Evolutionary conservation across 2,329 filamentous ascomycete species (phyloP).

Genomic region (Colletotrichum sp.): DNA sequence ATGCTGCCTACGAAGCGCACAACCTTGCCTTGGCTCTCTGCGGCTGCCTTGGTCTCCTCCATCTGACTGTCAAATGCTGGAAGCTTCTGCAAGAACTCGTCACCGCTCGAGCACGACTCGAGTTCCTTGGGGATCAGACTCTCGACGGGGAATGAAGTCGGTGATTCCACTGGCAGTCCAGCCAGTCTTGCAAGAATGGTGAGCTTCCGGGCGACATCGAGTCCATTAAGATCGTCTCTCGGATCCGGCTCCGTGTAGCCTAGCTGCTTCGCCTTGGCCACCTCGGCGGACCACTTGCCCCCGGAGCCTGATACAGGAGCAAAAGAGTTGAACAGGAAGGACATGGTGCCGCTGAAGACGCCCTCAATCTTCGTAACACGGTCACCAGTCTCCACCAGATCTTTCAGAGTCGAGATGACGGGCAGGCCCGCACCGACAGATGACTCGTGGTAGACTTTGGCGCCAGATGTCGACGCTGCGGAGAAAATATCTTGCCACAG

Average conservation of each 20-base stretch:
- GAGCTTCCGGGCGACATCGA: constrained; percentile 93
- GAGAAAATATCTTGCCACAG: constrained; percentile 90
- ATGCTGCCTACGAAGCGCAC: constrained; percentile 94
- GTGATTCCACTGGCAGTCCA: constrained; percentile 81
- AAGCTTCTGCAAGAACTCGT: constrained; percentile 85
- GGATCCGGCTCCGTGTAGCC: constrained; percentile 93
- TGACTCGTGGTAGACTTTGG: constrained; percentile 93
- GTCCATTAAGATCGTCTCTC: constrained; percentile 83
- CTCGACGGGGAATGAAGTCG: constrained; percentile 91
- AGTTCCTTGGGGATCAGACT: constrained; percentile 90
- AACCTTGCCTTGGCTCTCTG: constrained; percentile 87
- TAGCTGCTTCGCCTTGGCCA: constrained; percentile 88
- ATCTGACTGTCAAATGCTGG: constrained; percentile 87
- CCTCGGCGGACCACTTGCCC: constrained; percentile 89
- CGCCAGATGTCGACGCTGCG: constrained; percentile 71
- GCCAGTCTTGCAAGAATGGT: constrained; percentile 90
- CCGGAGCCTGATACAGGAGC: constrained; percentile 78
- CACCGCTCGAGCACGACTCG: constrained; percentile 75
- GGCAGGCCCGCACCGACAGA: constrained; percentile 93
- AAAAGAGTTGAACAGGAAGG: constrained; percentile 97
- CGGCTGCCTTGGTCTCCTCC: constrained; percentile 85
- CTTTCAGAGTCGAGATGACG: constrained; percentile 90
- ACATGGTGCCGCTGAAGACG: constrained; percentile 97
- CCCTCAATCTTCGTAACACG: constrained; percentile 92
- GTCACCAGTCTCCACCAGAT: constrained; percentile 94